Percentiles rank a stretch among this genome's conserved stretches.
These are phyloP conservation scores for Primulina tabacum DNA, from an alignment of 257 asterid genomes.

Conservation along the genomic window DNA sequence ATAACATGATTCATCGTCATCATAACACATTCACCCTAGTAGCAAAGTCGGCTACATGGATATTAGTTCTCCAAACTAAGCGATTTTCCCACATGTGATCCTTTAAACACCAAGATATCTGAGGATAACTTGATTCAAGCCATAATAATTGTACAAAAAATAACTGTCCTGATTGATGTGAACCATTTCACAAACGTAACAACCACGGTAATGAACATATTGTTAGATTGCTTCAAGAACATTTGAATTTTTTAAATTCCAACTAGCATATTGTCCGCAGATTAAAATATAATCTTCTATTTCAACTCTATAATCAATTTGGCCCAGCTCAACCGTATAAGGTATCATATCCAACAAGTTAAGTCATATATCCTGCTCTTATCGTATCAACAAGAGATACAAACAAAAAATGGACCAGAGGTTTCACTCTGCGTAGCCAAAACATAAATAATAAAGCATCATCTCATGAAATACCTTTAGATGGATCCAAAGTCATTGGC, in stretches of 20 bases:
- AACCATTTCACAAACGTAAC: background rate
- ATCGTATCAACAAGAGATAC: background rate
- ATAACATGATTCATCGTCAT: too few species aligned
- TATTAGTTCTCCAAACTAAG: too few species aligned
- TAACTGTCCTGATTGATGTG: background rate
- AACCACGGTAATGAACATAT: background rate
- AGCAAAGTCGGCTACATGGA: too few species aligned
- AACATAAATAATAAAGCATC: background rate
- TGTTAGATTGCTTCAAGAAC: background rate
- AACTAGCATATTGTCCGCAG: background rate
- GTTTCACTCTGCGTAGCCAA: background rate
- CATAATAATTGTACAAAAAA: background rate
- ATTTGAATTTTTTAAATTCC: background rate
- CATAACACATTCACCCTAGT: too few species aligned
- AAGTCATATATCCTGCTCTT: background rate
- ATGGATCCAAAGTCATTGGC: conserved; percentile 50
- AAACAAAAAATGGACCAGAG: background rate
- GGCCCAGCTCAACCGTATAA: background rate
- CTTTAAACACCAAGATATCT: too few species aligned
- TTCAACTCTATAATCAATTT: background rate
- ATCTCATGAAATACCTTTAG: conserved; percentile 52
- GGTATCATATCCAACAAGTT: background rate
- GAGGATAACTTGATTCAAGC: background rate
- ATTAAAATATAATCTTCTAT: too few species aligned
- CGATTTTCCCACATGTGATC: too few species aligned